Conservation (phyloP, 2,329 filamentous ascomycete genomes). For the Microdochium paspali region DNA sequence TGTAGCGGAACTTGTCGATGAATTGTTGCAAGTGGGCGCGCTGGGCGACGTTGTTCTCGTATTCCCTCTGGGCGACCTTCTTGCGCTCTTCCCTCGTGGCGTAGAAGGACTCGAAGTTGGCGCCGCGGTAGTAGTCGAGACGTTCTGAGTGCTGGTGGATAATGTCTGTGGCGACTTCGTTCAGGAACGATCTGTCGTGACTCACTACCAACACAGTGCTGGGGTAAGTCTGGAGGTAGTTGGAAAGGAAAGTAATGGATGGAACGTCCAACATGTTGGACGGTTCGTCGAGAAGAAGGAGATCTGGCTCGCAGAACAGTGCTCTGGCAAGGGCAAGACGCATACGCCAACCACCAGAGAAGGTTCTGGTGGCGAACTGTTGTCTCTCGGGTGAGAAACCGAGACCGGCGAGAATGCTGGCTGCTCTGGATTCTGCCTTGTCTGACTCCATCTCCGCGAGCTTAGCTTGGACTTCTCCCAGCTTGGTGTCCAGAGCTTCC, state of each 20-base stretch:
- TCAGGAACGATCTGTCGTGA: constrained; percentile 97
- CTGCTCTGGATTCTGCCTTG: constrained; percentile 90
- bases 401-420: constrained; percentile 91
- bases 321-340: constrained; percentile 88
- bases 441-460: constrained; percentile 98
- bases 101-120: constrained; percentile 96
- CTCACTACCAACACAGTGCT: constrained; percentile 94
- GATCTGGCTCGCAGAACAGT: constrained; percentile 94
- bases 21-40: constrained; percentile 92
- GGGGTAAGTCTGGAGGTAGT: constrained; percentile 88
- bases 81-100: constrained; percentile 93
- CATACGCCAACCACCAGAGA: constrained; percentile 99
- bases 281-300: constrained; percentile 94
- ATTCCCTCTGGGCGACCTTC: constrained; percentile 93
- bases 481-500: constrained; percentile 80
- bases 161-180: constrained; percentile 98
- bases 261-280: constrained; percentile 99
- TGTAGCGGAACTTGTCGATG: constrained; percentile 99
- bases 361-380: constrained; percentile 89
- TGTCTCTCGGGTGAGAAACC: constrained; percentile 93
- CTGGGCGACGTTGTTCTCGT: constrained; percentile 96
- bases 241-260: constrained; percentile 96
- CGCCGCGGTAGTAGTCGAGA: constrained; percentile 96
- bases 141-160: constrained; percentile 96
- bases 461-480: constrained; percentile 86